Percentiles rank a stretch among this genome's conserved stretches.
Evolutionary conservation across 495 filamentous ascomycete species (phyloP).

Genomic region (Talaromyces proteolyticus): DNA sequence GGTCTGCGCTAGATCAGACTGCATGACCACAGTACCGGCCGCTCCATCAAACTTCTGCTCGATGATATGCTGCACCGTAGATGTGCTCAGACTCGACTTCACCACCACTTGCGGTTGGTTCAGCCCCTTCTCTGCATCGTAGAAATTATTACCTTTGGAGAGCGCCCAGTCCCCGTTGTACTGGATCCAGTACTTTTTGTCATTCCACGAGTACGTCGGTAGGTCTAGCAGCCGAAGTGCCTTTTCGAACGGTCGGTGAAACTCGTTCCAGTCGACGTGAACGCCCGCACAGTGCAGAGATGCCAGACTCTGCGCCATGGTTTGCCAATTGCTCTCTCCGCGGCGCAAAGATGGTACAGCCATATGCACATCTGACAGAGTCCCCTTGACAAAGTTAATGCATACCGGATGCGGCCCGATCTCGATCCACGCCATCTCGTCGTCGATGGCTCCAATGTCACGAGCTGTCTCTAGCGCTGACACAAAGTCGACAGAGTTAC

Average conservation of each 20-base stretch:
- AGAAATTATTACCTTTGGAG: constrained; percentile 21
- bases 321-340: constrained; percentile 44
- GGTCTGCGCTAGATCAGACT: constrained; percentile 26
- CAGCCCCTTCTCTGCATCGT: constrained; percentile 24
- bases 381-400: constrained; percentile 14
- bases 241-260: constrained; percentile 49
- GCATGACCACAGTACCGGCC: constrained; percentile 14
- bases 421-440: constrained; percentile 26
- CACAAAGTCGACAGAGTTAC: constrained; percentile 25
- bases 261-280: constrained; percentile 61
- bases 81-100: constrained; percentile 33
- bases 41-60: constrained; percentile 12
- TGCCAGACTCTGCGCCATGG: constrained; percentile 43
- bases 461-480: constrained; percentile 17
- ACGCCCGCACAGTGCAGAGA: constrained; percentile 52
- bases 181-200: constrained; percentile 37
- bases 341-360: constrained; percentile 39
- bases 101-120: constrained; percentile 30
- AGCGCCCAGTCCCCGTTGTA: constrained; percentile 29
- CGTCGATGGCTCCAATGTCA: constrained; percentile 8
- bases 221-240: constrained; percentile 51
- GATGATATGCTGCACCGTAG: constrained; percentile 19
- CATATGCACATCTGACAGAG: constrained; percentile 14
- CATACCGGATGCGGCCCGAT: constrained; percentile 35
- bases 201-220: constrained; percentile 51